phyloP scores from a whole-genome alignment of 495 filamentous ascomycete genomes.

The Penicillium arizonense region DNA sequence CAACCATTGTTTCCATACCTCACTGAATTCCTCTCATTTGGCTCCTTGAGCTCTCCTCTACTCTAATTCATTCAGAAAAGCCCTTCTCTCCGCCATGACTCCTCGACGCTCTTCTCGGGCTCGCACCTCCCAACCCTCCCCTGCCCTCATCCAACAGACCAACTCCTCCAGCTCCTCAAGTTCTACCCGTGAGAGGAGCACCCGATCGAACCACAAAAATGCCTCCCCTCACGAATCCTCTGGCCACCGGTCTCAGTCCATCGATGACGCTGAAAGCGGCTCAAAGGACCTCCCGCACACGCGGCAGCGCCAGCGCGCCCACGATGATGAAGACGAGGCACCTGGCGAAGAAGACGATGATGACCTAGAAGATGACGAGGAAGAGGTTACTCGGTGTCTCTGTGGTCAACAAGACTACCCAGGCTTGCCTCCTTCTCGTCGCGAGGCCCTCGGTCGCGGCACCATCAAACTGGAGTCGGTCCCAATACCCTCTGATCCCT shows the following conservation, averaged over 20 bases:
- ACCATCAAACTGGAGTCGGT: conserved; percentile 60
- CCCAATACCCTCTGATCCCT: conserved; percentile 31
- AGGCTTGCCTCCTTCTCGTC: conserved; percentile 68
- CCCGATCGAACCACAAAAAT: conserved; percentile 68
- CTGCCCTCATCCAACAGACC: conserved; percentile 63
- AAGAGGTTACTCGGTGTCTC: conserved; percentile 91
- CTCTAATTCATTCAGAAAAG: conserved; percentile 4
- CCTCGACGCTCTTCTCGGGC: conserved; percentile 91
- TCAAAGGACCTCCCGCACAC: conserved; percentile 65
- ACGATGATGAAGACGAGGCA: conserved; percentile 57
- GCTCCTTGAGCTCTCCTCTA: conserved; percentile 10
- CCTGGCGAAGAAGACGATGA: conserved; percentile 59
- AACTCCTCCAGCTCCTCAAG: conserved; percentile 75
- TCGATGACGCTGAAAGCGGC: conserved; percentile 62
- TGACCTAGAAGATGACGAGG: conserved; percentile 71
- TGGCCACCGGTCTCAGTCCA: conserved; percentile 75
- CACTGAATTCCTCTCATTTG: conserved; percentile 4
- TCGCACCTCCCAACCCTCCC: conserved; percentile 73
- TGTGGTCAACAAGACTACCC: conserved; percentile 95
- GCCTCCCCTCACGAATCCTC: conserved; percentile 70
- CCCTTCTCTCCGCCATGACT: conserved; percentile 46
- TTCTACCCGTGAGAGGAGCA: conserved; percentile 68
- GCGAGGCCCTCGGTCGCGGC: conserved; percentile 54
- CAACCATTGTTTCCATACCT: not conserved
- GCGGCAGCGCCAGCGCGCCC: conserved; percentile 69